Evolutionary conservation across 1,284 basidiomycete species (phyloP), one percentile per base, ranked within the genome.

Genomic region (Boletus sp.): DNA sequence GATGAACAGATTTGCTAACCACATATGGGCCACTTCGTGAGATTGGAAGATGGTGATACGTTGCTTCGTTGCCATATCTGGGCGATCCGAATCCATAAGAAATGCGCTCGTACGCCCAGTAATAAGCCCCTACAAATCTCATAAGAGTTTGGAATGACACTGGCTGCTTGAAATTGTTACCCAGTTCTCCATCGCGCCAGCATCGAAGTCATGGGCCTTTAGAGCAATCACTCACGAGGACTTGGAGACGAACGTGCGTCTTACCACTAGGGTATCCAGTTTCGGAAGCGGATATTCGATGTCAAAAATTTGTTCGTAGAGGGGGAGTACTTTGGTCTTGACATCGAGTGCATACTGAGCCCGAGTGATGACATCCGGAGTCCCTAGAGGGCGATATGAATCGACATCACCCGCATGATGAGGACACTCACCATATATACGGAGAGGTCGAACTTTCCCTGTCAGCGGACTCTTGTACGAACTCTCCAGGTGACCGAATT

Each of bases 131-230:
- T 78, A 38, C 12, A 10, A 29, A 40, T 14, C 12, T 2, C 3
- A 19, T 50, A 22, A 52, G 47, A 45, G 5, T 26, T 25, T 16
- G 22, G 13, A 42, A 29, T 39, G 14, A 39, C 8, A n/a, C 10
- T 6, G n/a, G 46, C 9, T 32, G 8, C 16, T 38, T 3, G 23
- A 38, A 4, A 10, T 20, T 9, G 4, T 39, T 61, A 75, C 77
- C 87, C 91, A 94, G 67, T 96, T 96, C 72, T 97, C 93, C 93
- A 94, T 95, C 3, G 92, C 93, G 44, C 81, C 91, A 27, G 88
- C 85, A 65, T 95, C 93, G 57, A 95, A 95, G 66, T 95, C 91
- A 51, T 80, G 81, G 6, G 80, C 89, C 78, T 84, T 51, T 16
- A 52, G 22, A 41, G 14, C 5, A 36, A 47, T 48, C 17, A 50